Percentiles rank a stretch among this genome's conserved stretches.
Conservation (phyloP, 2,329 filamentous ascomycete genomes). For the Penicillium sp. region DNA sequence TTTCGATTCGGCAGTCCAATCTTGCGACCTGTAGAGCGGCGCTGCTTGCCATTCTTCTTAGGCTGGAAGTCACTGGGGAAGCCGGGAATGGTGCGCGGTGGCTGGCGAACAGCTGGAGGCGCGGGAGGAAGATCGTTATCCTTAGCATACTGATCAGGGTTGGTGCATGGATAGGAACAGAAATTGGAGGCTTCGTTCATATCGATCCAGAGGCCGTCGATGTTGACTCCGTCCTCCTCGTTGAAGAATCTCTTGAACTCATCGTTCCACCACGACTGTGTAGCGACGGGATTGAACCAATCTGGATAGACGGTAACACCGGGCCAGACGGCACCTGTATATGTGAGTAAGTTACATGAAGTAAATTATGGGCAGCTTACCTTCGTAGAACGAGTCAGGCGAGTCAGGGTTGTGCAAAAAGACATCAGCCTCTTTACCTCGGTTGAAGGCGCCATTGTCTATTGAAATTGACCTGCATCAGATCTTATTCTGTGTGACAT, state of each 20-base stretch:
- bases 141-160: conserved; percentile 52
- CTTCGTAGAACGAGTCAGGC: conserved; percentile 51
- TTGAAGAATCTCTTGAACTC: conserved; percentile 67
- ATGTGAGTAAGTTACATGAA: not conserved
- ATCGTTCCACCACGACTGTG: conserved; percentile 66
- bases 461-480: conserved; percentile 15
- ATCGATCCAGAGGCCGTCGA: conserved; percentile 77
- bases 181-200: conserved; percentile 60
- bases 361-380: conserved; percentile 14
- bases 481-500: not conserved
- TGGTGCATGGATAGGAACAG: conserved; percentile 56
- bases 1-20: conserved; percentile 63
- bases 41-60: conserved; percentile 12
- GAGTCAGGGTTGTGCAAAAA: conserved; percentile 54
- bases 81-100: conserved; percentile 64
- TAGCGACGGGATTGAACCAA: conserved; percentile 65
- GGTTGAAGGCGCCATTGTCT: conserved; percentile 58
- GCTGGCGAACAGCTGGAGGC: conserved; percentile 61
- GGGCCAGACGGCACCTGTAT: conserved; percentile 69
- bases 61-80: conserved; percentile 69
- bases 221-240: conserved; percentile 63
- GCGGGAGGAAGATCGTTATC: conserved; percentile 52
- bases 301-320: conserved; percentile 71
- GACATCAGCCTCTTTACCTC: conserved; percentile 57
- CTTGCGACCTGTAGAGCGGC: conserved; percentile 36